These are phyloP conservation scores for Saksenaea oblongispora DNA, from an alignment of 371 early-diverging fungal species.

Conservation along the genomic window DNA sequence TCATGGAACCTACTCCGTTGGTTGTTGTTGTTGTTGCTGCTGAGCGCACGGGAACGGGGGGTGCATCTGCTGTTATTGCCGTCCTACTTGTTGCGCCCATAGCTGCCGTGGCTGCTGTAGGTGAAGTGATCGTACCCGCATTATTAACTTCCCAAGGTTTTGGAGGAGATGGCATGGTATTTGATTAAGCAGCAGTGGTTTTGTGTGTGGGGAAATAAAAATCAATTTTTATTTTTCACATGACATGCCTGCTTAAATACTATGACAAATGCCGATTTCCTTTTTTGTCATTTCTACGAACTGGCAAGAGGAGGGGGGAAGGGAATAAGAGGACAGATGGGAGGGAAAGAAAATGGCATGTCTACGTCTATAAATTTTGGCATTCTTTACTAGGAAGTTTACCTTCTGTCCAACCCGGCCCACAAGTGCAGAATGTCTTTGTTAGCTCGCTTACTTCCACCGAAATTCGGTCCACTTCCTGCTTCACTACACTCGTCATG, in stretches of 20 bases:
- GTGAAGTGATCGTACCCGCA: constrained; percentile 13
- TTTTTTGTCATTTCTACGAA: not conserved
- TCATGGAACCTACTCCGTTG: not conserved
- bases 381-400: not conserved
- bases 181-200: not conserved
- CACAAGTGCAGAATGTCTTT: constrained; percentile 36
- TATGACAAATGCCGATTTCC: not conserved
- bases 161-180: constrained; percentile 84
- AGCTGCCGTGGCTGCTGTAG: constrained; percentile 13
- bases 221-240: not conserved
- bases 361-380: not conserved
- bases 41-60: constrained; percentile 23
- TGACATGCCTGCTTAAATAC: not conserved
- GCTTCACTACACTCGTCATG: constrained; percentile 22
- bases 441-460: constrained; percentile 29
- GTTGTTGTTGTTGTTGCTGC: constrained; percentile 1
- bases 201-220: not conserved
- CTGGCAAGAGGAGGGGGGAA: not conserved
- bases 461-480: constrained; percentile 31
- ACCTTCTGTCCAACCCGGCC: constrained; percentile 18
- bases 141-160: constrained; percentile 91
- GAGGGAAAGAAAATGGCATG: not conserved
- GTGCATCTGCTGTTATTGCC: constrained; percentile 12
- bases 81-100: constrained; percentile 1
- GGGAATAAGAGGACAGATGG: not conserved